Conservation (phyloP, 2,329 filamentous ascomycete species). For the Fusarium brachygibbosum region DNA sequence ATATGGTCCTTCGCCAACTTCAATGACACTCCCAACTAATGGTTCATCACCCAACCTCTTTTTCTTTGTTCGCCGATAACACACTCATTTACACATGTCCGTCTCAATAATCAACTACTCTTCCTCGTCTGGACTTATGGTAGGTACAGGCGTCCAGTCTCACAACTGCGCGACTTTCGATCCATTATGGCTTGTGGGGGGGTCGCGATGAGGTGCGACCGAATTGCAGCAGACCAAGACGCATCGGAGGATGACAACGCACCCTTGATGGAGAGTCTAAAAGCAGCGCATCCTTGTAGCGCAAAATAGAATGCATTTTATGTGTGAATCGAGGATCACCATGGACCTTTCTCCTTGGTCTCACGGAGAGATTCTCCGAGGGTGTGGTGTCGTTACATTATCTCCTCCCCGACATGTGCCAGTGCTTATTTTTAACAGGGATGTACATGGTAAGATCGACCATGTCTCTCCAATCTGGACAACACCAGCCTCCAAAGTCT, state of each 20-base stretch:
- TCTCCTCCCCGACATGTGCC: constrained; percentile 26
- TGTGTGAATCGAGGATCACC: constrained; percentile 13
- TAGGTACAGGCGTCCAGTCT: constrained; percentile 7
- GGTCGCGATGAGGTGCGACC: constrained; percentile 33
- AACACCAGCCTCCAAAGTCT: constrained; percentile 28
- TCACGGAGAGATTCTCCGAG: constrained; percentile 38
- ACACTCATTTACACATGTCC: constrained; percentile 4
- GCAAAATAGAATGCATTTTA: constrained; percentile 16
- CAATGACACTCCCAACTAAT: background rate
- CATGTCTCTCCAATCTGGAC: constrained; percentile 29
- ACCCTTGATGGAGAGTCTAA: constrained; percentile 29
- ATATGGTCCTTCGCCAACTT: constrained; percentile 24
- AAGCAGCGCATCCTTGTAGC: constrained; percentile 31
- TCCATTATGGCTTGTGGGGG: constrained; percentile 20
- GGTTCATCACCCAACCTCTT: background rate
- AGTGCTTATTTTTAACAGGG: constrained; percentile 43
- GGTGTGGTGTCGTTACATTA: constrained; percentile 40
- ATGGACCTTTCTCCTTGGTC: constrained; percentile 13
- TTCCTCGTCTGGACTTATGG: constrained; percentile 20
- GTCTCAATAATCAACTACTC: constrained; percentile 11
- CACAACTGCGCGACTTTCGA: constrained; percentile 46
- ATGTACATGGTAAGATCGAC: constrained; percentile 39
- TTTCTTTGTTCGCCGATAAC: constrained; percentile 33
- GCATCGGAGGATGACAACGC: constrained; percentile 38
- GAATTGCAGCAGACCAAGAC: constrained; percentile 36